Conservation (phyloP, 495 filamentous ascomycete species). For the Aspergillus cristatus region DNA sequence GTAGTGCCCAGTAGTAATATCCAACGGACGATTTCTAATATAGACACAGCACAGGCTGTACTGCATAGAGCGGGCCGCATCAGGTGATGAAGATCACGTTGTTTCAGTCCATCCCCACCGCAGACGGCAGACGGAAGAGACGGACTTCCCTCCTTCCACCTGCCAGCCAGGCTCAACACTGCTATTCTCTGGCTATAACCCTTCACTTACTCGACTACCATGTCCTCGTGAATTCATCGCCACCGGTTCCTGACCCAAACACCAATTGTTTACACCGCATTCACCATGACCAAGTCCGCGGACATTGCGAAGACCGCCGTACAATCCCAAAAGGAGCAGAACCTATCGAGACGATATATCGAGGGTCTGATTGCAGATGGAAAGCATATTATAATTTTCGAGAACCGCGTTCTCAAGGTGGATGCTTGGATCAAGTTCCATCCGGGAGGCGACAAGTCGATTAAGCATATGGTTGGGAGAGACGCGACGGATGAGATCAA, state of each 20-base stretch:
- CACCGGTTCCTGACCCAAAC: too few species aligned
- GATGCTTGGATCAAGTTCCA: slow-evolving; percentile 86
- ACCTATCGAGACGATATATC: slow-evolving; percentile 65
- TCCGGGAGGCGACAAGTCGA: slow-evolving; percentile 86
- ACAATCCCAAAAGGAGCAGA: slow-evolving; percentile 34
- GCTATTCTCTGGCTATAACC: too few species aligned
- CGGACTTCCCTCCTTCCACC: too few species aligned
- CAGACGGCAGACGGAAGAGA: too few species aligned
- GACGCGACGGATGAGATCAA: slow-evolving; percentile 96
- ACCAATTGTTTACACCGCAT: slow-evolving; percentile 1
- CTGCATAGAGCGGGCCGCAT: background rate
- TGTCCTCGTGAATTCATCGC: too few species aligned
- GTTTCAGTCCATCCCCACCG: too few species aligned
- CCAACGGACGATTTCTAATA: too few species aligned
- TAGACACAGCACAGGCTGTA: too few species aligned
- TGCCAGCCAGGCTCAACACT: too few species aligned
- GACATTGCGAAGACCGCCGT: slow-evolving; percentile 3
- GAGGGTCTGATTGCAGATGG: slow-evolving; percentile 85
- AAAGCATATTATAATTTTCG: slow-evolving; percentile 69
- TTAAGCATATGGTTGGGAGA: slow-evolving; percentile 89
- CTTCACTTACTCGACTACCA: too few species aligned
- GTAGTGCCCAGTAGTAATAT: too few species aligned
- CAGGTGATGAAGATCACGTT: too few species aligned
- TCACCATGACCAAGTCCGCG: slow-evolving; percentile 12
- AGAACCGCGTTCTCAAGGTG: slow-evolving; percentile 72